These are phyloP conservation scores for Aureobasidium melanogenum DNA, from an alignment of 2,329 filamentous ascomycete species.

Conservation along the genomic window DNA sequence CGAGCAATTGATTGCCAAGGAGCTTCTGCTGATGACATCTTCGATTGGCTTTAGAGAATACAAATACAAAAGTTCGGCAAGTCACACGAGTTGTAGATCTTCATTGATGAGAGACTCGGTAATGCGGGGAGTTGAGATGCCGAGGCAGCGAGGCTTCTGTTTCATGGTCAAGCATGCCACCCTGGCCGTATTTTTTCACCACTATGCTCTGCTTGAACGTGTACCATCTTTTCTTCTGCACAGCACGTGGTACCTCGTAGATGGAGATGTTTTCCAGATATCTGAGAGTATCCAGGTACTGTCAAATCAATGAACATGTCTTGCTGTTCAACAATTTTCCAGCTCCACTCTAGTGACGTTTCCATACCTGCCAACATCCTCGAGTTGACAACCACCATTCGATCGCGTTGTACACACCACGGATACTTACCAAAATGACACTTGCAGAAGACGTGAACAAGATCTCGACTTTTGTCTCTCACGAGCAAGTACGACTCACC, in stretches of 20 bases:
- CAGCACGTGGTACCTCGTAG: too few species aligned
- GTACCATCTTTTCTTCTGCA: too few species aligned
- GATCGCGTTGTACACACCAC: too few species aligned
- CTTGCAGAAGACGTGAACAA: constrained; percentile 22
- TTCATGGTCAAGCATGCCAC: not conserved
- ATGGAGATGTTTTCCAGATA: too few species aligned
- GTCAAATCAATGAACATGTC: too few species aligned
- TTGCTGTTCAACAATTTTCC: not conserved
- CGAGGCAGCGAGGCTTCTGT: not conserved
- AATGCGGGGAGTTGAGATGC: constrained; percentile 1
- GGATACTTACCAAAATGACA: not conserved
- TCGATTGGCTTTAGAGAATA: not conserved
- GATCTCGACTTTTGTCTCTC: constrained; percentile 24
- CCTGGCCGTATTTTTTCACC: not conserved
- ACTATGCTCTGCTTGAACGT: too few species aligned
- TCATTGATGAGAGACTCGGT: not conserved
- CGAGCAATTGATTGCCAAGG: constrained; percentile 33
- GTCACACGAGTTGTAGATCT: not conserved
- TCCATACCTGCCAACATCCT: not conserved
- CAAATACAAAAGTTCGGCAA: too few species aligned
- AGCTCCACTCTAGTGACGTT: not conserved
- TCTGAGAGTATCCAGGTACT: too few species aligned
- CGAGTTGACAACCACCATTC: not conserved
- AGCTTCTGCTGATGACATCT: constrained; percentile 20
- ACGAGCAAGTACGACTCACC: constrained; percentile 18